Conservation (phyloP, 768 basidiomycete genomes). For the Cystofilobasidium ferigula region DNA sequence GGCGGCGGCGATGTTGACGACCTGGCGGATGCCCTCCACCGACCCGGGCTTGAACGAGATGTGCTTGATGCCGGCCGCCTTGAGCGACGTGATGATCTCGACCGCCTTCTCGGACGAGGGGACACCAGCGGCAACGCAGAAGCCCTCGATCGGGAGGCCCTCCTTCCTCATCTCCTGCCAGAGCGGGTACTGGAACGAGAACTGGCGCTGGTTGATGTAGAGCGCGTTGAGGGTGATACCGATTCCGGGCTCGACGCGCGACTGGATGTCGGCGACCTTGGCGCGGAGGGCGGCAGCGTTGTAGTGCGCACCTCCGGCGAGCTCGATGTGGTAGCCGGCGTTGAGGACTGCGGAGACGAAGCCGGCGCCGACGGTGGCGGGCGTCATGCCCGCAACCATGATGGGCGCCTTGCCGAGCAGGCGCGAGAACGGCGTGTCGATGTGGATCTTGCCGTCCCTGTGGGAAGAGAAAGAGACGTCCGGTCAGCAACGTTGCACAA, state of each 20-base stretch:
- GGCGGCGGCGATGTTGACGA: slow-evolving; percentile 83
- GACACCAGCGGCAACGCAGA: slow-evolving; percentile 96
- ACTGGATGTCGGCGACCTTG: slow-evolving; percentile 87
- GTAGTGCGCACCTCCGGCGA: slow-evolving; percentile 97
- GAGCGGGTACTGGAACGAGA: slow-evolving; percentile 89
- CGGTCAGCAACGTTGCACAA: not conserved
- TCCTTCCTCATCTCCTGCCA: slow-evolving; percentile 98
- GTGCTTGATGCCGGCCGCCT: slow-evolving; percentile 79
- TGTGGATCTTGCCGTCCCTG: slow-evolving; percentile 80
- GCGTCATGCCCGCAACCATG: slow-evolving; percentile 99
- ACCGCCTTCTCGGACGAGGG: slow-evolving; percentile 93
- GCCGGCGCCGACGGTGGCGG: slow-evolving; percentile 86
- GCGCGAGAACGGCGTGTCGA: slow-evolving; percentile 94
- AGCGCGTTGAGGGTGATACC: slow-evolving; percentile 89
- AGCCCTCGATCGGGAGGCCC: slow-evolving; percentile 93
- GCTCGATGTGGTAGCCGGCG: slow-evolving; percentile 91
- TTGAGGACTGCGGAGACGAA: slow-evolving; percentile 86
- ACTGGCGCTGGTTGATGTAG: slow-evolving; percentile 97
- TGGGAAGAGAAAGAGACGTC: slow-evolving; percentile 16
- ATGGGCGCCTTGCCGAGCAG: slow-evolving; percentile 92
- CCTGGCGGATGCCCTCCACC: slow-evolving; percentile 93
- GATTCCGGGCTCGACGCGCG: slow-evolving; percentile 70
- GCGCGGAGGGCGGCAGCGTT: slow-evolving; percentile 73
- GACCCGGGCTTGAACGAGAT: slow-evolving; percentile 98
- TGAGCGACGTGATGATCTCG: slow-evolving; percentile 81